Evolutionary conservation across 1,284 basidiomycete genomes (phyloP), one percentile per base, ranked within the genome.

Genomic region (Tranzscheliella williamsii): DNA sequence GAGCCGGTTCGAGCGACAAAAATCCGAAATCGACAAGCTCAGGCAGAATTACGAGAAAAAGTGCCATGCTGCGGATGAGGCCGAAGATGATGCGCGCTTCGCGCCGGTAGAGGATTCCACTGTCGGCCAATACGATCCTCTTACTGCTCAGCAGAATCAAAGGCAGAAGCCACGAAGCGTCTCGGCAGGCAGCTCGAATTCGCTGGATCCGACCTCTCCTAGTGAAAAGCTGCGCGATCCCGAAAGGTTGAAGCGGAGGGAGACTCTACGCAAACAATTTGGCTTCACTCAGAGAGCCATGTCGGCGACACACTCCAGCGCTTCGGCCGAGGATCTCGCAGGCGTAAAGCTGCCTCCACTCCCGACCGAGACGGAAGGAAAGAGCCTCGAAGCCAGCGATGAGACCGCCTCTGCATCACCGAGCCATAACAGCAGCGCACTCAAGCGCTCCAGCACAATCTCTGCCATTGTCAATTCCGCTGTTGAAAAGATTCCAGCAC

Each of bases 251-350:
- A 63, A 75, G 52, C 64, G 74, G 20, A 51, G 74, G 16, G 70
- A 74, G 44, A 75, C 71, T 17, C 42, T 76, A 16, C 71, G 74
- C 24, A 65, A 75, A 42, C 73, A 76, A 40, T 76, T 76, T 34
- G 74, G 74, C 27, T 76, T 75, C 50, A 47, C 57, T 22, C 46
- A 56, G 22, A 50, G 67, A 12, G 41, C 51, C n/a, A 43, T 42
- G 29, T 51, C 56, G 20, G 55, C 46, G 6, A 48, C 42, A 8
- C 42, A 49, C 5, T 16, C 32, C 20, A 33, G 40, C 21, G 36
- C 46, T 0, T 18, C 24, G 26, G 35, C 43, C 9, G 17, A 38
- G 6, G 52, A 63, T 22, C 40, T 62, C 20, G 56, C 36, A 15
- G 49, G 57, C 8, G 51, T 68, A 24, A 61, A 55, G 31, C 49